phyloP scores from a whole-genome alignment of 176 grass and related monocot species.

The Raddia guianensis region DNA sequence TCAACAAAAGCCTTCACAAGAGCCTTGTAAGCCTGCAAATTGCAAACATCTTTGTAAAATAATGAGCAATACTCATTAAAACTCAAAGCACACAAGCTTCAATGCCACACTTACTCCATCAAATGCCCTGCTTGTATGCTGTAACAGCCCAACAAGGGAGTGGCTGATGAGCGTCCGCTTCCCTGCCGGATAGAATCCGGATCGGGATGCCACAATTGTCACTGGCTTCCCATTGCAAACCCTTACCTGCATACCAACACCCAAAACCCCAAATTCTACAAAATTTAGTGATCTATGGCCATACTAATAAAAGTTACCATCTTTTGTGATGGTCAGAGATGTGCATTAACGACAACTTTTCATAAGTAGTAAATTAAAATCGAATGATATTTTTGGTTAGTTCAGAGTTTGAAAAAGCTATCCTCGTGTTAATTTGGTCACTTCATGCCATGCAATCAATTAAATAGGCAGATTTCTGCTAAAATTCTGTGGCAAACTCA shows the following conservation, averaged over 20 bases:
- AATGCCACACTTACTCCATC: slow-evolving; percentile 68
- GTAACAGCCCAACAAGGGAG: slow-evolving; percentile 77
- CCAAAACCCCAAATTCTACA: slow-evolving; percentile 10
- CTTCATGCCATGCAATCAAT: neutral
- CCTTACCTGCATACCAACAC: slow-evolving; percentile 53
- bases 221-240: slow-evolving; percentile 86
- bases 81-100: neutral
- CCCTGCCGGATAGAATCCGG: slow-evolving; percentile 85
- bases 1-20: slow-evolving; percentile 96
- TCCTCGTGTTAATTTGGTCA: neutral
- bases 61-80: slow-evolving; percentile 26
- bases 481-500: slow-evolving; percentile 38
- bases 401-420: neutral
- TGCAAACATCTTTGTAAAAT: slow-evolving; percentile 8
- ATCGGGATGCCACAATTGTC: slow-evolving; percentile 74
- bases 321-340: neutral
- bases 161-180: slow-evolving; percentile 67
- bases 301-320: neutral
- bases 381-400: neutral
- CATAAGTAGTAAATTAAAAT: neutral
- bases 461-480: neutral
- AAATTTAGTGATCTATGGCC: neutral
- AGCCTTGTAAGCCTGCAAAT: slow-evolving; percentile 85
- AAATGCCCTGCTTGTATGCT: slow-evolving; percentile 81
- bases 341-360: neutral